A percentile compares a stretch with the other conserved stretches of the same genome.
Conservation (phyloP, 176 grass and related monocot genomes). For the Saccharum officinarum region DNA sequence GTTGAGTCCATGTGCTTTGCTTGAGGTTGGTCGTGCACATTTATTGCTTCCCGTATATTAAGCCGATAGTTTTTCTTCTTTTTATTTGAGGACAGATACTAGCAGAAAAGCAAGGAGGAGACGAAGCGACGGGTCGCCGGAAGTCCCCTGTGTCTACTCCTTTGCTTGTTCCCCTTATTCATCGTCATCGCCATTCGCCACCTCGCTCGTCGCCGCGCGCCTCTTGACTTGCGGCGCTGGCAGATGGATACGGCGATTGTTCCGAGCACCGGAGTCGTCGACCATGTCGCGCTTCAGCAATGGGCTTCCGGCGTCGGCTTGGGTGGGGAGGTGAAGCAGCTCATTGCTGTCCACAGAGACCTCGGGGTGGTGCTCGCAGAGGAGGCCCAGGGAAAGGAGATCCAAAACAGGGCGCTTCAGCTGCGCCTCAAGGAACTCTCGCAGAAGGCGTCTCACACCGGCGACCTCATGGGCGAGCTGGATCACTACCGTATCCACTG, state of each 20-base stretch:
- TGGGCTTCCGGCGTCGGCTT: neutral
- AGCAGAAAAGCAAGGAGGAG: too few relatives aligned
- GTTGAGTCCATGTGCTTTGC: too few relatives aligned
- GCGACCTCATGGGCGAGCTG: neutral
- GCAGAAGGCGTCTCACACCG: neutral
- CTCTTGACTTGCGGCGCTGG: too few relatives aligned
- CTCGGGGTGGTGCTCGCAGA: neutral
- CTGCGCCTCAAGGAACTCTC: neutral
- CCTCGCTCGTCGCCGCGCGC: too few relatives aligned
- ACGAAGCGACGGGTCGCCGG: too few relatives aligned
- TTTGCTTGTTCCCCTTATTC: too few relatives aligned
- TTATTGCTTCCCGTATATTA: too few relatives aligned
- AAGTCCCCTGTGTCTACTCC: too few relatives aligned
- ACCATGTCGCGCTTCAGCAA: neutral
- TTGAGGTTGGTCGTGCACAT: too few relatives aligned
- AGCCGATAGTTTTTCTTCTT: too few relatives aligned
- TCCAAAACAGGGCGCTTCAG: neutral
- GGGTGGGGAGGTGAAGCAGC: neutral
- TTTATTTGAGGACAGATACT: too few relatives aligned
- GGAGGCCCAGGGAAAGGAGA: neutral
- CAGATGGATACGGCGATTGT: neutral
- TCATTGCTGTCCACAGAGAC: neutral
- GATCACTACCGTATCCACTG: neutral
- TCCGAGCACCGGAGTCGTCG: neutral
- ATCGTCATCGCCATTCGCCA: too few relatives aligned